Percentiles rank a stretch among this genome's conserved stretches.
phyloP scores from a whole-genome alignment of 2,329 filamentous ascomycete genomes.

The Dichotomopilus funicola region DNA sequence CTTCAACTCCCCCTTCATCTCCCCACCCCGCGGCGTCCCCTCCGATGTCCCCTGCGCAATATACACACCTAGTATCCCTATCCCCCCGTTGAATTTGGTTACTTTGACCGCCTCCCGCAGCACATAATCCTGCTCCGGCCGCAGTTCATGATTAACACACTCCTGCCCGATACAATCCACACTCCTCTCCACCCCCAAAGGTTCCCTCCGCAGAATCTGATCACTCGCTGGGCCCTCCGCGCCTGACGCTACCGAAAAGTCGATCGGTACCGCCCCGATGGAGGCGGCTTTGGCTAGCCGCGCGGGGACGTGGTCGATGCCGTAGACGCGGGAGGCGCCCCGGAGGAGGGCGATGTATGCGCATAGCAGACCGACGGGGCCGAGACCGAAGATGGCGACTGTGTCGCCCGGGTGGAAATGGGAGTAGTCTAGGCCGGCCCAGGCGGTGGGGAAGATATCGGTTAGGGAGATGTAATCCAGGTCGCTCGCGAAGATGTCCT shows the following conservation, averaged over 20 bases:
- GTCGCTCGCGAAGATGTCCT: neutral
- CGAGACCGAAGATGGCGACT: constrained; percentile 1
- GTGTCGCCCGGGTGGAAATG: constrained; percentile 1
- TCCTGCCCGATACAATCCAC: constrained; percentile 2
- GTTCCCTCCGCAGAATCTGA: constrained; percentile 1
- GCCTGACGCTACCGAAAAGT: neutral
- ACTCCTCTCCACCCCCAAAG: neutral
- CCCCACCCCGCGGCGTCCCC: neutral
- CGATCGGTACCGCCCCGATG: neutral
- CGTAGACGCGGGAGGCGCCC: neutral
- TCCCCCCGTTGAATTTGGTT: neutral
- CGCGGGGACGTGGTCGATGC: neutral
- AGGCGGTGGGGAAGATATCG: constrained; percentile 1
- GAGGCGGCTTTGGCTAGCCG: constrained; percentile 1
- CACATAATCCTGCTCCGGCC: neutral
- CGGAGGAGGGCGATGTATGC: constrained; percentile 2
- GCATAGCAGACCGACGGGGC: neutral
- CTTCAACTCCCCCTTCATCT: neutral
- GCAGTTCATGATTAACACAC: neutral
- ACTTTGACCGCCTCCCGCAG: constrained; percentile 1
- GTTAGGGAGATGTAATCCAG: constrained; percentile 1
- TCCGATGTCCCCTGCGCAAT: neutral
- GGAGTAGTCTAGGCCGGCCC: neutral
- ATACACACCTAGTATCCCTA: neutral
- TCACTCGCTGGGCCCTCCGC: neutral